A percentile compares a stretch with the other conserved stretches of the same genome.
Evolutionary conservation across 768 basidiomycete genomes (phyloP).

Genomic region (Auriculariales sp.): DNA sequence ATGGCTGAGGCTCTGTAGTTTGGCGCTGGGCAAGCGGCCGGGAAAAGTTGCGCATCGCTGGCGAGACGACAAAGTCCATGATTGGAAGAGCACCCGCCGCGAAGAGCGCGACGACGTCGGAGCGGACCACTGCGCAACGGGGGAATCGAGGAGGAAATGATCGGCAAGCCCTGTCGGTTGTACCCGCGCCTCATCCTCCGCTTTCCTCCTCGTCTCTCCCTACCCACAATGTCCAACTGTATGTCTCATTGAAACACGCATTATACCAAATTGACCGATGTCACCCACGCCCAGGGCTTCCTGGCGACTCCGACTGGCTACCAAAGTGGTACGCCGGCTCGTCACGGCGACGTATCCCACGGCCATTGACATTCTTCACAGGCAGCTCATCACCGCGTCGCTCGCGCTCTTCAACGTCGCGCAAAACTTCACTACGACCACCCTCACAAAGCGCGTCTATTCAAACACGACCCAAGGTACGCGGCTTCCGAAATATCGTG

Average conservation of each 20-base stretch:
- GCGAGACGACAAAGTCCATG: too few relatives aligned
- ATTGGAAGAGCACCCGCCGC: too few relatives aligned
- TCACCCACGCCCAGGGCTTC: constrained; percentile 32
- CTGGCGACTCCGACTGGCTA: constrained; percentile 52
- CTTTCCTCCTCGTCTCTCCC: not conserved
- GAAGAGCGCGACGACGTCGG: too few relatives aligned
- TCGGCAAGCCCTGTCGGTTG: too few relatives aligned
- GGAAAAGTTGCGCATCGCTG: not conserved
- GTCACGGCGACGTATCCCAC: too few relatives aligned
- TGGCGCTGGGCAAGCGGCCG: too few relatives aligned
- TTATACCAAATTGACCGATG: constrained; percentile 3
- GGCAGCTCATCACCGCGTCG: constrained; percentile 65
- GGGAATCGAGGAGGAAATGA: too few relatives aligned
- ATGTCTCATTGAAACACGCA: too few relatives aligned
- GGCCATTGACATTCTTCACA: too few relatives aligned
- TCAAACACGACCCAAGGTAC: constrained; percentile 21
- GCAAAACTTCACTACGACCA: constrained; percentile 70
- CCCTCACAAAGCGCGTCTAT: constrained; percentile 69
- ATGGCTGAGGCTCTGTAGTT: not conserved
- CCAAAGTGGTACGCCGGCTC: constrained; percentile 50
- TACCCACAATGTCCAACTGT: not conserved
- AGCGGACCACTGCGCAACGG: too few relatives aligned
- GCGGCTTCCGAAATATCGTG: not conserved
- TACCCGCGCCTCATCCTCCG: too few relatives aligned
- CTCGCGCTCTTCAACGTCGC: constrained; percentile 74